A percentile compares a stretch with the other conserved stretches of the same genome.
phyloP scores from a whole-genome alignment of 2,329 filamentous ascomycete genomes.

The Colletotrichum sidae region DNA sequence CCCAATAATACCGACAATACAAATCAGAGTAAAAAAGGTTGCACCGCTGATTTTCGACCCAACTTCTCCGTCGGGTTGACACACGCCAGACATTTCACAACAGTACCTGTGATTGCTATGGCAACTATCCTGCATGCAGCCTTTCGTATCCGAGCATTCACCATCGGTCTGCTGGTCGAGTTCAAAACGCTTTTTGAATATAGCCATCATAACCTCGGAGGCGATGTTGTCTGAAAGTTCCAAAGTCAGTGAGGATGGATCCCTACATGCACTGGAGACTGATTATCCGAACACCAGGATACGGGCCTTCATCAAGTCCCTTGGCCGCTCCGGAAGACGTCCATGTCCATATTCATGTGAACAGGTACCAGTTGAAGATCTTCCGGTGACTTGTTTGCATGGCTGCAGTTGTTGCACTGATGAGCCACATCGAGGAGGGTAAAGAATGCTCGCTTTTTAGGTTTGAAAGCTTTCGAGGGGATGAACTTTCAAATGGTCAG shows the following conservation, averaged over 20 bases:
- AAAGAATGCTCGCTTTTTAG: not conserved
- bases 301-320: constrained; percentile 45
- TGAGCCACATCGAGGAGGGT: constrained; percentile 33
- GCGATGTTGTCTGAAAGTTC: constrained; percentile 44
- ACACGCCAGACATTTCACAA: constrained; percentile 44
- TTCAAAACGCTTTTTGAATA: constrained; percentile 43
- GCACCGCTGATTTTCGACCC: constrained; percentile 41
- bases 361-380: constrained; percentile 46
- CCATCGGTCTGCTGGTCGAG: constrained; percentile 40
- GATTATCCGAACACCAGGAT: too few species aligned
- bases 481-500: too few species aligned
- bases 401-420: constrained; percentile 43
- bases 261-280: not conserved
- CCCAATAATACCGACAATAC: constrained; percentile 50
- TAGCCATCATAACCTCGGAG: constrained; percentile 44
- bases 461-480: not conserved
- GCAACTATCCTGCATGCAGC: constrained; percentile 48
- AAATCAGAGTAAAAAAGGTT: constrained; percentile 45
- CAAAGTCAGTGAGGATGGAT: not conserved
- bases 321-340: constrained; percentile 46
- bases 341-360: constrained; percentile 43
- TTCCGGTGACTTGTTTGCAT: constrained; percentile 42
- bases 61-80: constrained; percentile 42
- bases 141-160: constrained; percentile 45
- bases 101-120: constrained; percentile 46